Base-by-base conservation (phyloP, 805 yeast species). In the Candida takata region DNA sequence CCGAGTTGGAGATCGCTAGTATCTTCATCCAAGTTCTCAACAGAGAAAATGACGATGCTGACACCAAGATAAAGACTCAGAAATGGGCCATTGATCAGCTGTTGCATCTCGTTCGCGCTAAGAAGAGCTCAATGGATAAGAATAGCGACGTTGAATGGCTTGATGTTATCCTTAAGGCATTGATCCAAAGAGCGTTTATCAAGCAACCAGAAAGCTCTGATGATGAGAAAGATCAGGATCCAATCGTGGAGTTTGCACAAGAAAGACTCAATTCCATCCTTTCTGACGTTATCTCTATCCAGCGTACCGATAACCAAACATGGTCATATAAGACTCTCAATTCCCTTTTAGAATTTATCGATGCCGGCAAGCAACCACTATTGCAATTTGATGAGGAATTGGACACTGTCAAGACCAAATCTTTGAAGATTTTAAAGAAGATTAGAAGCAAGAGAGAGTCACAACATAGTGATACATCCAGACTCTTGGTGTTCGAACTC, bases 191-290 rank as follows among this genome's bases (percentile, higher is more conserved):
- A n/a, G 57, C 64, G 0, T 63, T 55, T 35, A 62, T 62, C 41
- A 31, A 24, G 9, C 31, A 31, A 17, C 9, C 24, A 6, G 34
- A n/a, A 3, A 13, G 17, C 6, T 26, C 29, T 19, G 36, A 34
- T 7, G 30, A 31, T 10, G 42, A 42, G n/a, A 52, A 40, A 15
- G 40, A 40, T n/a, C 29, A 26, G 39, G 48, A 43, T 23, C 45
- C 37, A 58, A 61, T 74, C 27, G 57, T 64, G 18, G 56, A 62
- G 20, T 35, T 74, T 12, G 70, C 79, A 3, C 70, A 65, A 37
- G 86, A 80, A 29, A 72, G 87, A 43, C 60, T 88, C 33, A 75
- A 70, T 48, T 79, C 95, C 0, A 65, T 84, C 12, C 60, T 88
- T 24, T 65, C 84, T 0, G 79, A 77, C 31, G 60, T 77, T 5